These are phyloP conservation scores for Casaregolazyma suthepensis DNA, from an alignment of 1,139 yeast genomes.

Conservation along the genomic window DNA sequence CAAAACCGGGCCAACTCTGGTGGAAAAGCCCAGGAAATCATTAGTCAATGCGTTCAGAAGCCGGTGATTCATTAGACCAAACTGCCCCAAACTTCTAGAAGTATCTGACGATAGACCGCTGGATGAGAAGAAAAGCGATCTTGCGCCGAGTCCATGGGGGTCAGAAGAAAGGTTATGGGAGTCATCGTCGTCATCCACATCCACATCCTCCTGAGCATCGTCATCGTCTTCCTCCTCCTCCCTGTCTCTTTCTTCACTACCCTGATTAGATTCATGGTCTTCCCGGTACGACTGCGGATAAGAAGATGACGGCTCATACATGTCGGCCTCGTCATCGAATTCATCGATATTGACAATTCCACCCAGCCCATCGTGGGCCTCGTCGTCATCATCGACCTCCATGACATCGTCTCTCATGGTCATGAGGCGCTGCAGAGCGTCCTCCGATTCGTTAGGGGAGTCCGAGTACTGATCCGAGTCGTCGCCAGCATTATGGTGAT, in stretches of 20 bases:
- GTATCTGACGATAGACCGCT: conserved; percentile 13
- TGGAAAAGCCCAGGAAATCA: conserved; percentile 34
- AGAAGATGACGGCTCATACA: conserved; percentile 4
- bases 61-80: conserved; percentile 12
- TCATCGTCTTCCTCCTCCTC: conserved; percentile 18
- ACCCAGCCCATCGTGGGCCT: conserved; percentile 1
- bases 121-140: conserved; percentile 14
- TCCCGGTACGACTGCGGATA: not conserved
- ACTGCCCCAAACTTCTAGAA: conserved; percentile 10
- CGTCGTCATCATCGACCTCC: conserved; percentile 9
- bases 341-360: conserved; percentile 4
- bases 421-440: conserved; percentile 6
- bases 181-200: conserved; percentile 14
- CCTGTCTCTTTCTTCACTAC: conserved; percentile 12
- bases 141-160: not conserved
- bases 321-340: conserved; percentile 6
- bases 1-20: conserved; percentile 26
- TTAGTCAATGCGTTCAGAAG: conserved; percentile 30
- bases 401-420: conserved; percentile 8
- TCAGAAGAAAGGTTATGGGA: conserved; percentile 15
- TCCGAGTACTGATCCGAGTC: conserved; percentile 1
- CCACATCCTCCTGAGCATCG: conserved; percentile 11
- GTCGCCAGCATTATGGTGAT: not conserved
- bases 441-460: conserved; percentile 7
- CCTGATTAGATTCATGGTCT: conserved; percentile 3